Conservation (phyloP, 495 filamentous ascomycete genomes). For the Stereocaulon alpinum region DNA sequence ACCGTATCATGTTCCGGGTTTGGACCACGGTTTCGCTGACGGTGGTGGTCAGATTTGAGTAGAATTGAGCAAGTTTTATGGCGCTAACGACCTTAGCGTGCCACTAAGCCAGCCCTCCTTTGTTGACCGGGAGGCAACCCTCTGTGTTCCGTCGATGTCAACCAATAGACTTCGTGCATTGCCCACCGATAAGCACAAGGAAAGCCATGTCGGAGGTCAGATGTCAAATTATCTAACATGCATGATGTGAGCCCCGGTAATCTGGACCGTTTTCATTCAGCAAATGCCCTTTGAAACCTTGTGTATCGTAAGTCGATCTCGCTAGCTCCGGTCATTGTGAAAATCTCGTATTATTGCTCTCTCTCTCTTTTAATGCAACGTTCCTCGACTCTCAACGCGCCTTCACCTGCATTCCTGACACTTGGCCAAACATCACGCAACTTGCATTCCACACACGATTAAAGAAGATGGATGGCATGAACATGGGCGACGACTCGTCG, state of each 20-base stretch:
- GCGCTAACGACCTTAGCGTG: not conserved
- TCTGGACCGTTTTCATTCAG: too few relatives aligned
- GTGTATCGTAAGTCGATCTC: not conserved
- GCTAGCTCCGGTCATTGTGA: not conserved
- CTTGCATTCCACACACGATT: not conserved
- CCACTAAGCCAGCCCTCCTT: not conserved
- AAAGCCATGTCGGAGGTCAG: too few relatives aligned
- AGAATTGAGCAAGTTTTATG: constrained; percentile 10
- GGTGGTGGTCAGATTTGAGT: not conserved
- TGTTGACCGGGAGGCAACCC: not conserved
- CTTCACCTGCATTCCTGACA: not conserved
- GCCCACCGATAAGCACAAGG: too few relatives aligned
- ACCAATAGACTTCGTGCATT: not conserved
- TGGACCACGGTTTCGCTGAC: not conserved
- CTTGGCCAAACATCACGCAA: not conserved
- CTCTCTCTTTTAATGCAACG: not conserved
- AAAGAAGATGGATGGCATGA: constrained; percentile 5
- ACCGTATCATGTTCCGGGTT: not conserved
- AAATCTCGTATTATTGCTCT: not conserved
- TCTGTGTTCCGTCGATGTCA: not conserved
- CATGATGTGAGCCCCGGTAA: too few relatives aligned
- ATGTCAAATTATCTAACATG: too few relatives aligned
- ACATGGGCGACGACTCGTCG: not conserved
- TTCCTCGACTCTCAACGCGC: not conserved
- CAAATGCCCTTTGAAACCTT: not conserved